Evolutionary conservation across 2,329 filamentous ascomycete species (phyloP).

Genomic region (Pyrenochaeta sp.): DNA sequence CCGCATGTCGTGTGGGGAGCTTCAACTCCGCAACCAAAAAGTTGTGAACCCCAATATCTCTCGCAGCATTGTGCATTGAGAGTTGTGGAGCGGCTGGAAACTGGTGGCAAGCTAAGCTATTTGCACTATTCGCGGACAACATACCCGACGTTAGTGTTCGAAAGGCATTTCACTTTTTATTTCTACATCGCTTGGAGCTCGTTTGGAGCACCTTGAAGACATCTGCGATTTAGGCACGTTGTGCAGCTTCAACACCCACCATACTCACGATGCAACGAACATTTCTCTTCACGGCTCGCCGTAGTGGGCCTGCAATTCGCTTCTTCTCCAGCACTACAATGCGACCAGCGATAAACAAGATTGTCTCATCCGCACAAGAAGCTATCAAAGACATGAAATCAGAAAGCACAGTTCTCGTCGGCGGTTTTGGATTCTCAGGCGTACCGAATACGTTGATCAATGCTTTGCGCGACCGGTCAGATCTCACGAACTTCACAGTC

Average conservation of each 20-base stretch:
- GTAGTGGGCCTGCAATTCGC: slow-evolving; percentile 40
- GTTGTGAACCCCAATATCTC: slow-evolving; percentile 15
- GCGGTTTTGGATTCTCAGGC: slow-evolving; percentile 51
- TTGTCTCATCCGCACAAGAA: slow-evolving; percentile 49
- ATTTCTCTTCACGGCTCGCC: slow-evolving; percentile 45
- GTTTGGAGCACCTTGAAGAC: not conserved
- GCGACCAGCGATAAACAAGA: slow-evolving; percentile 51
- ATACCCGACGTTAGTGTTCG: not conserved
- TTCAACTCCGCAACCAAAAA: slow-evolving; percentile 35
- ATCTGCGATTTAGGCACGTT: not conserved
- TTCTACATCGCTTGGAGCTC: not conserved
- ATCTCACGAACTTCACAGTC: slow-evolving; percentile 66
- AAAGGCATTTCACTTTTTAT: not conserved
- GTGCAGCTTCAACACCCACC: not conserved
- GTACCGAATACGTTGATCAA: slow-evolving; percentile 53
- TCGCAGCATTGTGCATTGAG: slow-evolving; percentile 15
- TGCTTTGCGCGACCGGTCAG: slow-evolving; percentile 46
- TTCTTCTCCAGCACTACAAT: slow-evolving; percentile 46
- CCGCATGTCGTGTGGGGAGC: slow-evolving; percentile 43
- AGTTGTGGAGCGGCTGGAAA: slow-evolving; percentile 22
- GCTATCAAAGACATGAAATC: slow-evolving; percentile 51
- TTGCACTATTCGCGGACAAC: slow-evolving; percentile 8
- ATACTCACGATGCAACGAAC: slow-evolving; percentile 43
- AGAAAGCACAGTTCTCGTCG: slow-evolving; percentile 48
- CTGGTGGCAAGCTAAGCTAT: slow-evolving; percentile 1